phyloP scores from a whole-genome alignment of 1,284 basidiomycete genomes.

The Ceratobasidium sp. region DNA sequence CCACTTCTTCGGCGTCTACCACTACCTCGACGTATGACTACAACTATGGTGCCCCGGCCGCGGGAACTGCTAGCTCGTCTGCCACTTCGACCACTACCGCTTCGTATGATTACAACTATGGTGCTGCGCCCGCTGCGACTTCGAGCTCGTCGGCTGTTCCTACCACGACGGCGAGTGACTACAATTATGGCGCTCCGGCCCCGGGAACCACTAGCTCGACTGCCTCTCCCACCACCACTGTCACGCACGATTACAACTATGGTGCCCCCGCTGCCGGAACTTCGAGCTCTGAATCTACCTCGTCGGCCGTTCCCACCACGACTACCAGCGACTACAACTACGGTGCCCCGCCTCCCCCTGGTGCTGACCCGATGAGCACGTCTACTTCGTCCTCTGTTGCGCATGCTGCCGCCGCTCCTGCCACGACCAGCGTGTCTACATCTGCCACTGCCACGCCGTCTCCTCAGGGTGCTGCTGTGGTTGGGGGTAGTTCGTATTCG shows the following conservation, averaged over 20 bases:
- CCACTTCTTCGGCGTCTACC: not conserved
- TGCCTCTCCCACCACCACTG: not conserved
- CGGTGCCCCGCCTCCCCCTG: not conserved
- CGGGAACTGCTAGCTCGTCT: not conserved
- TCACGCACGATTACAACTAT: not conserved
- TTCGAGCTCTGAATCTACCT: not conserved
- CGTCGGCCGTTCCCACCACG: not conserved
- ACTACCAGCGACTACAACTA: not conserved
- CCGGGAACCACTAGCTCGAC: not conserved
- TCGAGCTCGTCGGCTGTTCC: not conserved
- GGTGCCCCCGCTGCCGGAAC: not conserved
- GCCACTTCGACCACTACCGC: not conserved
- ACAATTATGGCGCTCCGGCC: not conserved
- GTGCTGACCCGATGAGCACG: not conserved
- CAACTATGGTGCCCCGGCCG: conserved; percentile 1
- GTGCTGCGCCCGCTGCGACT: not conserved
- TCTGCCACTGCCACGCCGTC: not conserved
- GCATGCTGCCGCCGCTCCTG: not conserved
- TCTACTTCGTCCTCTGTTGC: not conserved
- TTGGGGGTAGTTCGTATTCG: too few species aligned
- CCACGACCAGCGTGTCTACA: not conserved
- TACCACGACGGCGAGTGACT: not conserved
- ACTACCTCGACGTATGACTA: not conserved
- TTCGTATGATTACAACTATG: conserved; percentile 2
- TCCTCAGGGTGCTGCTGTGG: not conserved